Percentiles rank a stretch among this genome's conserved stretches.
Evolutionary conservation across 108 stramenopile genomes (phyloP).

Genomic region (Skeletonema grethae): DNA sequence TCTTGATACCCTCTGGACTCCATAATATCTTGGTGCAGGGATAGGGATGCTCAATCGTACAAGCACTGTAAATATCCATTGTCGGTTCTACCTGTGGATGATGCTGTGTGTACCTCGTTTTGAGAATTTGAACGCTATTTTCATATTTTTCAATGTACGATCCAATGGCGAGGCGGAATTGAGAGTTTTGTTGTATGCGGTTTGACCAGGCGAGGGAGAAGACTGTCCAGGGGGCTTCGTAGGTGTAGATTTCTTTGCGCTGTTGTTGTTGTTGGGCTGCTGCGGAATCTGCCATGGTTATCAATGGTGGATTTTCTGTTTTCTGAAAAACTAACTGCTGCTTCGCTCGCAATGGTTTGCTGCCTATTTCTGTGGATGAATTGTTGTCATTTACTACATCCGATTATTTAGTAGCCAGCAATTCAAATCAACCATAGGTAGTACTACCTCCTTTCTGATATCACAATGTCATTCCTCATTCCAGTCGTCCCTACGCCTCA

Average conservation of each 20-base stretch:
- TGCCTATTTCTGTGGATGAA: too few relatives aligned
- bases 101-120: conserved; percentile 41
- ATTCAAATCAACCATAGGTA: too few relatives aligned
- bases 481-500: too few relatives aligned
- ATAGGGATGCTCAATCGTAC: conserved; percentile 94
- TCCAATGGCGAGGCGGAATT: conserved; percentile 95
- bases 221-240: conserved; percentile 96
- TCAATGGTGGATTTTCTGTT: not conserved
- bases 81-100: conserved; percentile 33
- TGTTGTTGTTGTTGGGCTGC: conserved; percentile 17
- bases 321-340: too few relatives aligned
- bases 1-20: conserved; percentile 63
- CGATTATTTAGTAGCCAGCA: too few relatives aligned
- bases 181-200: conserved; percentile 63
- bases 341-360: too few relatives aligned
- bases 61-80: conserved; percentile 63
- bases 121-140: conserved; percentile 87
- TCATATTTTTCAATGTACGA: conserved; percentile 97
- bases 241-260: conserved; percentile 98
- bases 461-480: too few relatives aligned
- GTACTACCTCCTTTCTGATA: too few relatives aligned
- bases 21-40: conserved; percentile 93
- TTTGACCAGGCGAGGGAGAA: conserved; percentile 94
- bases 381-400: too few relatives aligned
- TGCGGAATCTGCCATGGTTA: not conserved